Conservation (phyloP, 2,329 filamentous ascomycete species). For the Xylaria arbuscula region DNA sequence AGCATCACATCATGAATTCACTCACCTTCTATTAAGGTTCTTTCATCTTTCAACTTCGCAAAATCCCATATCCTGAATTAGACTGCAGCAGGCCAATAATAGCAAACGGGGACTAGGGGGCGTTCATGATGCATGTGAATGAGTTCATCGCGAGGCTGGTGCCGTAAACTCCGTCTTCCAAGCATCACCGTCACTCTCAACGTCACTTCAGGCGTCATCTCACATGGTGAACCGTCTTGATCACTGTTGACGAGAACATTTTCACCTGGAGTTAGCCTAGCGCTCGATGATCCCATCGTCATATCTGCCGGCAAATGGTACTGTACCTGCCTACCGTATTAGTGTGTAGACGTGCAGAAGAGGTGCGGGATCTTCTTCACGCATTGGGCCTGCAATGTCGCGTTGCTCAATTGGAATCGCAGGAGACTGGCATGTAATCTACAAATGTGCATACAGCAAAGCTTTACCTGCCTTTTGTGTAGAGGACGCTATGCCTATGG, state of each 20-base stretch:
- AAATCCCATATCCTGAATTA: neutral
- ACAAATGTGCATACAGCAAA: neutral
- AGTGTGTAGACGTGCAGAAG: neutral
- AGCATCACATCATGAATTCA: slow-evolving; percentile 15
- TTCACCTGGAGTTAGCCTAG: slow-evolving; percentile 14
- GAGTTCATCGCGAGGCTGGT: neutral
- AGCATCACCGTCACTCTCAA: neutral
- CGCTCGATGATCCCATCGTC: slow-evolving; percentile 32
- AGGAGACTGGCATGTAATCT: slow-evolving; percentile 1
- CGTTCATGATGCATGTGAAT: neutral
- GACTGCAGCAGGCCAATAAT: neutral
- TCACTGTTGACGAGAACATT: neutral
- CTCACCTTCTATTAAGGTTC: slow-evolving; percentile 8
- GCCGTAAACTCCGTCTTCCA: neutral
- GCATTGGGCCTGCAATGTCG: neutral
- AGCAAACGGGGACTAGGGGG: slow-evolving; percentile 3
- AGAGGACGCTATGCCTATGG: neutral
- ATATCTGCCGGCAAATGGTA: slow-evolving; percentile 9
- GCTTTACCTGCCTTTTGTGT: neutral
- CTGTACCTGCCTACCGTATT: neutral
- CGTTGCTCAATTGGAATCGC: slow-evolving; percentile 16
- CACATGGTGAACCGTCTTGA: slow-evolving; percentile 14
- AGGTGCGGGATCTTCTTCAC: slow-evolving; percentile 8
- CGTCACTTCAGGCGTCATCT: slow-evolving; percentile 32
- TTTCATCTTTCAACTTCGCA: neutral